These are phyloP conservation scores for Eucalyptus melliodora DNA, from an alignment of 345 rosid species.

Conservation along the genomic window DNA sequence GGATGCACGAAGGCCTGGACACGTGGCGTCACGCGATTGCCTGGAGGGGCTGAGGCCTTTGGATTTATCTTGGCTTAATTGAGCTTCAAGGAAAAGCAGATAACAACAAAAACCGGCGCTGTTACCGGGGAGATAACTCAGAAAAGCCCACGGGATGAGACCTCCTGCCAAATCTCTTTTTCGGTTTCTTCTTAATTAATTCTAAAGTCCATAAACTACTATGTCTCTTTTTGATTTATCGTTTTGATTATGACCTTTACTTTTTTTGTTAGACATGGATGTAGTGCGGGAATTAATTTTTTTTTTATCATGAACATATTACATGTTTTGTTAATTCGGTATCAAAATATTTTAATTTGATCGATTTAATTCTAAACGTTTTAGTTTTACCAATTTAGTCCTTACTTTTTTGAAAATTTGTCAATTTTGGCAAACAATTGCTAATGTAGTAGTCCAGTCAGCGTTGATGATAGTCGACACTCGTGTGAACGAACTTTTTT, in stretches of 20 bases:
- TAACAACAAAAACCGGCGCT: background rate
- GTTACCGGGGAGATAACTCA: background rate
- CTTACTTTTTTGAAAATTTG: no score
- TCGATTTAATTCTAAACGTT: rapidly evolving
- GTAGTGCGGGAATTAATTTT: background rate
- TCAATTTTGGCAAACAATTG: rapidly evolving
- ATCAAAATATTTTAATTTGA: no score
- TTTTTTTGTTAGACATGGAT: background rate
- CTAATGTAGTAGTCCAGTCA: rapidly evolving
- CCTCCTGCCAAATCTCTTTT: background rate
- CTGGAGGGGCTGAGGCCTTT: background rate
- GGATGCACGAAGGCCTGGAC: background rate
- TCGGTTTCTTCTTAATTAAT: background rate
- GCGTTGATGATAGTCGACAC: rapidly evolving
- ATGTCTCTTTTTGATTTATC: background rate
- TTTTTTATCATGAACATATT: no score
- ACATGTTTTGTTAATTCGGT: no score
- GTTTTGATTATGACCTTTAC: no score
- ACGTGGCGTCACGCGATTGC: background rate
- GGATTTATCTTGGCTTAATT: background rate
- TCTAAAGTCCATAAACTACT: background rate
- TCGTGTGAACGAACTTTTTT: background rate
- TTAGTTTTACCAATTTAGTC: rapidly evolving
- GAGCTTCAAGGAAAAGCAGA: background rate
- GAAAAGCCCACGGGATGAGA: background rate